Percentiles rank a stretch among this genome's conserved stretches.
These are phyloP conservation scores for Lithospermum erythrorhizon DNA, from an alignment of 257 asterid genomes.

Conservation along the genomic window DNA sequence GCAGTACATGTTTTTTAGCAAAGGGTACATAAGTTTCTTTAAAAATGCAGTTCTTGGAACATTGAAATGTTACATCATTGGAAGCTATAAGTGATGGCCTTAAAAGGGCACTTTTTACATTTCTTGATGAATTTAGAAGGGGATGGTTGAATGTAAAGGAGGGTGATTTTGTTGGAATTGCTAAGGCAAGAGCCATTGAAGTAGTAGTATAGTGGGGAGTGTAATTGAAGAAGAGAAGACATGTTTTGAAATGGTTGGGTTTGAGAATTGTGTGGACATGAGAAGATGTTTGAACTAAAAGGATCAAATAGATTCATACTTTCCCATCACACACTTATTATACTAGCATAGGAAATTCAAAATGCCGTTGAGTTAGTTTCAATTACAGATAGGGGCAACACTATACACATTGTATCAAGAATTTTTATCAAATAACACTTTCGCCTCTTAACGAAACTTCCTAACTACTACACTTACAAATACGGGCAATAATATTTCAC, in stretches of 20 bases:
- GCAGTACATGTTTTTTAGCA: constrained; percentile 10
- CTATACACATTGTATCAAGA: too few relatives aligned
- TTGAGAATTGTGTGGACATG: neutral
- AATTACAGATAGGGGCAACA: too few relatives aligned
- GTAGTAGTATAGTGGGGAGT: neutral
- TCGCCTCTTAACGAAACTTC: too few relatives aligned
- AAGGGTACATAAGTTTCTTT: constrained; percentile 8
- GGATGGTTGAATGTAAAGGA: constrained; percentile 9
- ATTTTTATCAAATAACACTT: too few relatives aligned
- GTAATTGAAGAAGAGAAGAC: neutral
- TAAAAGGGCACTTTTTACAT: constrained; percentile 17
- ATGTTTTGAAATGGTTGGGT: neutral
- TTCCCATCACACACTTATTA: neutral
- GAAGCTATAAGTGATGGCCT: constrained; percentile 13
- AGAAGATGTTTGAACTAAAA: neutral
- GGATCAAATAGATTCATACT: neutral
- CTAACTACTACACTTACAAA: too few relatives aligned
- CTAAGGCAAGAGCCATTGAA: neutral
- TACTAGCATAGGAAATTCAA: too few relatives aligned
- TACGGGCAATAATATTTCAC: too few relatives aligned
- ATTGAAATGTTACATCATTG: constrained; percentile 9
- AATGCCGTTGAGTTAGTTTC: too few relatives aligned
- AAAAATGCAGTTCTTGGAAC: constrained; percentile 3
- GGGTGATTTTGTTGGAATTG: constrained; percentile 18
- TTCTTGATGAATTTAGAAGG: constrained; percentile 10